Evolutionary conservation across 1,139 yeast species (phyloP).

Genomic region (Kazachstania sp.): DNA sequence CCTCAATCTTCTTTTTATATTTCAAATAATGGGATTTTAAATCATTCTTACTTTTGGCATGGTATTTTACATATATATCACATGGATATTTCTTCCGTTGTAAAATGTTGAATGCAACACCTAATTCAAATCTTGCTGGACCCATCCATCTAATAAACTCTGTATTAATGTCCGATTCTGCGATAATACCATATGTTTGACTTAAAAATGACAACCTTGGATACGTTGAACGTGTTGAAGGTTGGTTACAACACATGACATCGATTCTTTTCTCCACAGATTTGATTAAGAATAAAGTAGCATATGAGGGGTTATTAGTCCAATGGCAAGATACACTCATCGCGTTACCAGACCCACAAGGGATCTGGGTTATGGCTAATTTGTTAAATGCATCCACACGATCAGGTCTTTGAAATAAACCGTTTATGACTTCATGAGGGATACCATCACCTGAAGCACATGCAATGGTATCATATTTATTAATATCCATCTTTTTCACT

Average conservation of each 20-base stretch:
- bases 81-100: constrained; percentile 68
- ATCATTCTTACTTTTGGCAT: constrained; percentile 46
- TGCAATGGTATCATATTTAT: constrained; percentile 63
- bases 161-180: constrained; percentile 91
- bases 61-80: constrained; percentile 62
- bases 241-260: constrained; percentile 73
- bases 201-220: constrained; percentile 62
- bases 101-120: constrained; percentile 58
- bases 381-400: constrained; percentile 56
- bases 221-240: constrained; percentile 20
- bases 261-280: constrained; percentile 60
- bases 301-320: constrained; percentile 54
- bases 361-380: constrained; percentile 72
- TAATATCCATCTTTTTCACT: constrained; percentile 46
- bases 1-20: constrained; percentile 22
- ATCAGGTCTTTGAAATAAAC: constrained; percentile 58
- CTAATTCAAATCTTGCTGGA: constrained; percentile 72
- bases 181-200: constrained; percentile 85
- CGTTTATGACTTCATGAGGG: constrained; percentile 90
- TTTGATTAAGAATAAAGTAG: constrained; percentile 67
- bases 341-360: constrained; percentile 96
- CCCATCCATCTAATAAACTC: constrained; percentile 89
- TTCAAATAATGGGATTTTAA: constrained; percentile 44
- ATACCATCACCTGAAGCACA: constrained; percentile 98
- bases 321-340: constrained; percentile 77